phyloP scores from a whole-genome alignment of 2,329 filamentous ascomycete species.

The Penicillium corylophilum region DNA sequence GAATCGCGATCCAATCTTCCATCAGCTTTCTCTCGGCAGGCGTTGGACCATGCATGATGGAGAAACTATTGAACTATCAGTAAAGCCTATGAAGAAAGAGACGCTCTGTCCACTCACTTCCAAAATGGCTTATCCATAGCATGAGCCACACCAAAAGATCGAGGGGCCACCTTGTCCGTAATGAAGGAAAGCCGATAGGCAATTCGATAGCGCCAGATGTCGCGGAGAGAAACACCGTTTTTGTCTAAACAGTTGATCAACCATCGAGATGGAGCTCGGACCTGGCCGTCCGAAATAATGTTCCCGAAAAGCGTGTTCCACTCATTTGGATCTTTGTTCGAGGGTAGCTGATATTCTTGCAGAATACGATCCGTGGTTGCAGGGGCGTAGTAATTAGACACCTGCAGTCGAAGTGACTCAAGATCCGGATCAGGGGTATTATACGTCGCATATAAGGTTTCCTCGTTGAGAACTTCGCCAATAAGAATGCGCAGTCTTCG shows the following conservation, averaged over 20 bases:
- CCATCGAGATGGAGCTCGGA: conserved; percentile 22
- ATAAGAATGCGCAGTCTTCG: conserved; percentile 41
- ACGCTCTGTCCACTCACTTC: conserved; percentile 37
- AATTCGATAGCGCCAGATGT: conserved; percentile 47
- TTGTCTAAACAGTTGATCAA: conserved; percentile 16
- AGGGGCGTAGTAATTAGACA: conserved; percentile 47
- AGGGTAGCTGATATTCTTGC: conserved; percentile 37
- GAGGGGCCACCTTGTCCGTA: conserved; percentile 39
- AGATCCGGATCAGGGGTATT: conserved; percentile 36
- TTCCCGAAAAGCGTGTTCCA: conserved; percentile 43
- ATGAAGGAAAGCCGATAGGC: conserved; percentile 47
- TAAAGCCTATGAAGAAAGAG: not conserved
- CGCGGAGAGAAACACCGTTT: conserved; percentile 33
- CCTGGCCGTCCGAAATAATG: conserved; percentile 33
- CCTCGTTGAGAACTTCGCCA: conserved; percentile 47
- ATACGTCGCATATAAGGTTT: conserved; percentile 46
- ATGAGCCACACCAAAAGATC: conserved; percentile 31
- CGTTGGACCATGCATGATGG: conserved; percentile 42
- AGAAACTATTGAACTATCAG: conserved; percentile 28
- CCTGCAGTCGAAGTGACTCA: conserved; percentile 38
- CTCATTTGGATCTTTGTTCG: conserved; percentile 29
- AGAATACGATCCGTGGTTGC: conserved; percentile 39
- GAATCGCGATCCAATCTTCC: conserved; percentile 40
- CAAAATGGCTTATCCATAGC: conserved; percentile 47
- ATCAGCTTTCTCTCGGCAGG: conserved; percentile 35